Evolutionary conservation across 2,329 filamentous ascomycete species (phyloP).

Genomic region (Phialophora verrucosa): DNA sequence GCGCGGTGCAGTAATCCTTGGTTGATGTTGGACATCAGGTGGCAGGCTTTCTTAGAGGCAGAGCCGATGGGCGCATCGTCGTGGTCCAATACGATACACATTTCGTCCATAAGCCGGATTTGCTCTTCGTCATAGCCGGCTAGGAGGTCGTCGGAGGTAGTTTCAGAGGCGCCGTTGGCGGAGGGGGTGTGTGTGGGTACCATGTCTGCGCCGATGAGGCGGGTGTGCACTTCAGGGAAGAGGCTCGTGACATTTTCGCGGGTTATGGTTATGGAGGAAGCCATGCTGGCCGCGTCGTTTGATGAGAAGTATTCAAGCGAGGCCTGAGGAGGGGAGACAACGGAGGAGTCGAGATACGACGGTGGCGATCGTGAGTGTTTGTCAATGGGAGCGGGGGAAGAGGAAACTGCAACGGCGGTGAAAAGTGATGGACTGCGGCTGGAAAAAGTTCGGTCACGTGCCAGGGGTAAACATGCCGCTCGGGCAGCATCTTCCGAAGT

Average conservation of each 20-base stretch:
- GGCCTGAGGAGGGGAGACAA: neutral
- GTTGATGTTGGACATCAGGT: constrained; percentile 98
- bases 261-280: constrained; percentile 63
- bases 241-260: constrained; percentile 84
- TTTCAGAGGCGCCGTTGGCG: constrained; percentile 39
- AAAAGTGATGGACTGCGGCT: neutral
- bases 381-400: neutral
- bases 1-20: constrained; percentile 94
- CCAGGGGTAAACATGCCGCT: constrained; percentile 16
- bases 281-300: constrained; percentile 35
- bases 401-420: constrained; percentile 9
- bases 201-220: constrained; percentile 56
- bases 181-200: constrained; percentile 64
- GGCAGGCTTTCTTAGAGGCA: constrained; percentile 97
- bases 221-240: constrained; percentile 79
- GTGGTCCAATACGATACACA: constrained; percentile 95
- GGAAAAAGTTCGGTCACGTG: constrained; percentile 20
- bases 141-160: constrained; percentile 62
- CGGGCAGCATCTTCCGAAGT: constrained; percentile 9
- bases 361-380: neutral
- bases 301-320: neutral
- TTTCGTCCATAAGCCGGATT: constrained; percentile 97
- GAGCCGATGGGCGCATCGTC: constrained; percentile 92
- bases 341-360: neutral
- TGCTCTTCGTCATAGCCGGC: constrained; percentile 96